Conservation (phyloP, 768 basidiomycete genomes). For the Hygrocybe punicea region DNA sequence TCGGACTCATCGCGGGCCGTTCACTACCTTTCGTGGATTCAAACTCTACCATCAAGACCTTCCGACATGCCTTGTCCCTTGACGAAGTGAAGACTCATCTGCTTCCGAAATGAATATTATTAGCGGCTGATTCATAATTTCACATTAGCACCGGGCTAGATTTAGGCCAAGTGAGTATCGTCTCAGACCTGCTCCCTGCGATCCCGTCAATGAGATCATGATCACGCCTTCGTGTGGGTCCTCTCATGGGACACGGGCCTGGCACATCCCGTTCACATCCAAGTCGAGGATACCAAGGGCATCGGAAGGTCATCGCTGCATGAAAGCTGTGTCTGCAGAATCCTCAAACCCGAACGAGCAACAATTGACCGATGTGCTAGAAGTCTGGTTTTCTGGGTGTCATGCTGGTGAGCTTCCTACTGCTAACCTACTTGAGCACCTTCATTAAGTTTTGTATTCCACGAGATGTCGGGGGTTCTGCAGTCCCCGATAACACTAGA, state of each 20-base stretch:
- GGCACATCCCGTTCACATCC: no score
- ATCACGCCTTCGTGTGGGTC: no score
- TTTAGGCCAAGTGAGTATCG: slow-evolving; percentile 64
- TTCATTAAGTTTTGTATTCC: neutral
- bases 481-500: slow-evolving; percentile 41
- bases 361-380: slow-evolving; percentile 52
- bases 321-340: neutral
- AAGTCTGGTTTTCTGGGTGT: slow-evolving; percentile 79
- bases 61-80: slow-evolving; percentile 74
- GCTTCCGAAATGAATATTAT: neutral
- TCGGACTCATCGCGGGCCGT: slow-evolving; percentile 58
- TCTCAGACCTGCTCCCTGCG: slow-evolving; percentile 42
- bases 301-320: neutral
- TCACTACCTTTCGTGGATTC: slow-evolving; percentile 65
- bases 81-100: slow-evolving; percentile 55
- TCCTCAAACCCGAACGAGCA: neutral
- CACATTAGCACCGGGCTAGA: slow-evolving; percentile 55
- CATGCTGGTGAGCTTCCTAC: slow-evolving; percentile 51
- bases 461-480: slow-evolving; percentile 69
- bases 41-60: slow-evolving; percentile 61
- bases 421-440: neutral
- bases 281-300: no score
- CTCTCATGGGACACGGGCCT: no score
- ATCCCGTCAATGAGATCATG: slow-evolving; percentile 8
- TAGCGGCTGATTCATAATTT: slow-evolving; percentile 1